Conservation (phyloP, 306 rosid genomes). For the Trichosanthes cucumerina region DNA sequence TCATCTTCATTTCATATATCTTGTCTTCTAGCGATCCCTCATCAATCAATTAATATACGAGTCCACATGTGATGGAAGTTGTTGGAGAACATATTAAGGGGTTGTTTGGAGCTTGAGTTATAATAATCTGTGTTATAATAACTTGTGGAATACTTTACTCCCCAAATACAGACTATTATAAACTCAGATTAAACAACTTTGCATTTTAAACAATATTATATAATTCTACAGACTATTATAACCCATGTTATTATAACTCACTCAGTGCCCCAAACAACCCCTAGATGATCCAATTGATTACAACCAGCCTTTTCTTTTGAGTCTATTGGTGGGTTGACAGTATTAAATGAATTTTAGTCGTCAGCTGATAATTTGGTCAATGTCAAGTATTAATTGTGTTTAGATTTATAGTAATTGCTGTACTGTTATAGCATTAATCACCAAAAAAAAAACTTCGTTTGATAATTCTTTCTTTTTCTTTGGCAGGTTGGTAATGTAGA, state of each 20-base stretch:
- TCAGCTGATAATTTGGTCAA: background rate
- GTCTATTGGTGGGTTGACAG: background rate
- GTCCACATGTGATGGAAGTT: background rate
- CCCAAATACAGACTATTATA: no score
- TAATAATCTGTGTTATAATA: no score
- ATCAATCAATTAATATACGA: background rate
- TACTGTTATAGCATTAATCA: background rate
- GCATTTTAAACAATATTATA: no score
- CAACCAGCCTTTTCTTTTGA: background rate
- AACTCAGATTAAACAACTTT: no score
- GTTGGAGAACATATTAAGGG: background rate
- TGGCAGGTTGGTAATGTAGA: slow-evolving; percentile 88
- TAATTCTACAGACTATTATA: no score
- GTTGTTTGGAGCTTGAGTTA: no score
- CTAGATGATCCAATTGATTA: background rate
- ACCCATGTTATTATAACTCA: no score
- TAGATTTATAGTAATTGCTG: background rate
- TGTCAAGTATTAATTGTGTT: background rate
- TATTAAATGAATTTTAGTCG: background rate
- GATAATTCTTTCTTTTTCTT: slow-evolving; percentile 11
- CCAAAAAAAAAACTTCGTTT: background rate
- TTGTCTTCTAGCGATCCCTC: background rate
- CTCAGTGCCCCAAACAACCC: no score
- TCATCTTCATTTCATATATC: background rate
- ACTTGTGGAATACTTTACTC: no score